Percentiles rank a stretch among this genome's conserved stretches.
phyloP scores from a whole-genome alignment of 768 basidiomycete species.

The Myochromella boudieri region DNA sequence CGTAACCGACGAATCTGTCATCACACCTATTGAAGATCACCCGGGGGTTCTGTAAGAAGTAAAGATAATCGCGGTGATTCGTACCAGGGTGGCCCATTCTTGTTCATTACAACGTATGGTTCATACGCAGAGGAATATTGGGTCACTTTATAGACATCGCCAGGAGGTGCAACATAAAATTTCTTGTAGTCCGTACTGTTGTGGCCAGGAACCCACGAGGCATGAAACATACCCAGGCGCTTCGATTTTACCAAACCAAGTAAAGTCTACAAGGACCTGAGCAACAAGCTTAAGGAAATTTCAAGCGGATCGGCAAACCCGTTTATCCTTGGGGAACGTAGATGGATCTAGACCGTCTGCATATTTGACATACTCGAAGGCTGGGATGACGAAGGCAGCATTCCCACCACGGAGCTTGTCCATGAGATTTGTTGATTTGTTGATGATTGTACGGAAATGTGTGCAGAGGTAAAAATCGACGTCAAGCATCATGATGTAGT shows the following conservation, averaged over 20 bases:
- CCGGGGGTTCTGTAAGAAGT: slow-evolving; percentile 4
- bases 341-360: slow-evolving; percentile 58
- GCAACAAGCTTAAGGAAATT: neutral
- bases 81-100: slow-evolving; percentile 74
- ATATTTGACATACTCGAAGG: slow-evolving; percentile 76
- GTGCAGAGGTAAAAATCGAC: slow-evolving; percentile 88
- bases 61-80: too few species aligned
- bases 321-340: slow-evolving; percentile 69
- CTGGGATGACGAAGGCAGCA: slow-evolving; percentile 79
- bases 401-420: slow-evolving; percentile 55
- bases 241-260: slow-evolving; percentile 54
- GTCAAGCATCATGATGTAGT: slow-evolving; percentile 89
- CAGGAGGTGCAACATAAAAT: slow-evolving; percentile 60
- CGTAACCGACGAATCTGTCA: slow-evolving; percentile 88
- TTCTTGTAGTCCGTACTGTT: slow-evolving; percentile 76
- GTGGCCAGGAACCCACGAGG: slow-evolving; percentile 76
- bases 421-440: slow-evolving; percentile 38
- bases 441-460: slow-evolving; percentile 65
- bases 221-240: slow-evolving; percentile 75
- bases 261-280: slow-evolving; percentile 41
- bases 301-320: slow-evolving; percentile 50
- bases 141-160: slow-evolving; percentile 73
- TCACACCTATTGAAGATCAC: slow-evolving; percentile 65
- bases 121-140: slow-evolving; percentile 85
- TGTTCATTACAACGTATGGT: slow-evolving; percentile 83